phyloP scores from a whole-genome alignment of 768 basidiomycete genomes.

The Hemileccinum impolitum region DNA sequence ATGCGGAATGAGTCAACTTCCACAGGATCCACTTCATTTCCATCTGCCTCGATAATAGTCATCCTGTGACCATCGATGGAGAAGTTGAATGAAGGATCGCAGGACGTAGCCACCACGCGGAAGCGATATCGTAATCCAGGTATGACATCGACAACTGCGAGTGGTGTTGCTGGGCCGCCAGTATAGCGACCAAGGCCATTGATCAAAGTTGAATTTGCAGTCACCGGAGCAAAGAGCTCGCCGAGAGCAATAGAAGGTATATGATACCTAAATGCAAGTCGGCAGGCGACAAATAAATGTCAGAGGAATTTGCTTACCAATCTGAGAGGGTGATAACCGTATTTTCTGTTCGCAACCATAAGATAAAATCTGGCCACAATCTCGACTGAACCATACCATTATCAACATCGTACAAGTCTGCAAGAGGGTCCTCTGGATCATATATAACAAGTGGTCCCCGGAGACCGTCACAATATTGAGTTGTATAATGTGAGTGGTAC shows the following conservation, averaged over 20 bases:
- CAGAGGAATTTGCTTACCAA: conserved; percentile 33
- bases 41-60: conserved; percentile 55
- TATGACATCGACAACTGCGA: conserved; percentile 45
- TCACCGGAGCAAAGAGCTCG: conserved; percentile 4
- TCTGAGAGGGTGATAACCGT: conserved; percentile 51
- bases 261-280: conserved; percentile 34
- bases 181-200: conserved; percentile 49
- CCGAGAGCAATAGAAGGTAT: conserved; percentile 17
- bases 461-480: conserved; percentile 43
- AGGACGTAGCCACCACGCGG: conserved; percentile 49
- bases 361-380: not conserved
- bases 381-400: conserved; percentile 30
- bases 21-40: conserved; percentile 39
- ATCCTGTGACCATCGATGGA: conserved; percentile 44
- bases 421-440: conserved; percentile 43
- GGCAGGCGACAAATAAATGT: too few relatives aligned
- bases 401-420: conserved; percentile 42
- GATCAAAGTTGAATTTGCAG: conserved; percentile 44
- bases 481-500: conserved; percentile 42
- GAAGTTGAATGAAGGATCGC: conserved; percentile 41
- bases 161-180: conserved; percentile 37
- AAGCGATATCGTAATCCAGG: conserved; percentile 48
- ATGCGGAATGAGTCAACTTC: conserved; percentile 37
- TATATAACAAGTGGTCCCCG: conserved; percentile 44
- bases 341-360: conserved; percentile 18